Evolutionary conservation across 805 yeast species (phyloP).

Genomic region (Saccharomycopsis babjevae): DNA sequence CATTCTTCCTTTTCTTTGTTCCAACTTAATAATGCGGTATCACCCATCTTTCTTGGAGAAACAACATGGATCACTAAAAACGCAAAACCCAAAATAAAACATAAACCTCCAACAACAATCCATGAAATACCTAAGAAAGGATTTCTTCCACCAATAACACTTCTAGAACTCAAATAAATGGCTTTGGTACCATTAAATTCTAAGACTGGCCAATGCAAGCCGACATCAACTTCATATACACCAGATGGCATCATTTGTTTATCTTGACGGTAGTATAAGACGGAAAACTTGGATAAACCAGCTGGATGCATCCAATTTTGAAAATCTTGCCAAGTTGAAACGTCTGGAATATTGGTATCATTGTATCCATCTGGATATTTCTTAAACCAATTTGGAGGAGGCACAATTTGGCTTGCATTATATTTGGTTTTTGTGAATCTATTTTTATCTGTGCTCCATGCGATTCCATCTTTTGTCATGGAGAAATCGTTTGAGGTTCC

Average conservation of each 20-base stretch:
- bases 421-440: conserved; percentile 69
- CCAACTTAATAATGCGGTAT: conserved; percentile 64
- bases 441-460: conserved; percentile 74
- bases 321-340: conserved; percentile 68
- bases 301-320: conserved; percentile 99
- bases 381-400: conserved; percentile 88
- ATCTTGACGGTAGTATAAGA: conserved; percentile 68
- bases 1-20: conserved; percentile 33
- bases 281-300: conserved; percentile 81
- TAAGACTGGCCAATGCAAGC: conserved; percentile 70
- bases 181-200: conserved; percentile 60
- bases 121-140: conserved; percentile 61
- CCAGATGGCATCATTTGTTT: conserved; percentile 49
- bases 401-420: conserved; percentile 60
- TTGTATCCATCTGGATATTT: conserved; percentile 82
- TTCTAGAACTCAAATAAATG: conserved; percentile 57
- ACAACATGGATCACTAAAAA: conserved; percentile 47
- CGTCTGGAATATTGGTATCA: conserved; percentile 66
- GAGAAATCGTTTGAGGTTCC: conserved; percentile 27
- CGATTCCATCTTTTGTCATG: conserved; percentile 48
- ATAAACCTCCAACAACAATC: conserved; percentile 66
- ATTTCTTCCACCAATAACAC: conserved; percentile 70
- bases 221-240: conserved; percentile 52
- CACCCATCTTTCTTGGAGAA: conserved; percentile 64
- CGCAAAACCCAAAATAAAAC: conserved; percentile 45